phyloP scores from a whole-genome alignment of 805 yeast genomes.

The Suhomyces xylopsoci region DNA sequence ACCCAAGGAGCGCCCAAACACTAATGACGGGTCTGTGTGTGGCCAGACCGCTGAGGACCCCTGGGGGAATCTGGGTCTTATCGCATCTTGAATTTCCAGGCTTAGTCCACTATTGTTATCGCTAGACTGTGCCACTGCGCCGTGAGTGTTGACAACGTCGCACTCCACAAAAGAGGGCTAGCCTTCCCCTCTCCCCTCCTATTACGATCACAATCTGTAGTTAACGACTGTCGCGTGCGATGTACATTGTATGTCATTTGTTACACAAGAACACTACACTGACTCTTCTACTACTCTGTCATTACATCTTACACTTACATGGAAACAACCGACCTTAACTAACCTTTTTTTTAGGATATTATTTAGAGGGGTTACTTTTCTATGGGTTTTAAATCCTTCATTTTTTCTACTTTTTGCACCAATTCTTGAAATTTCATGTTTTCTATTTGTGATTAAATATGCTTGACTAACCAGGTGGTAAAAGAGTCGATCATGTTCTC shows the following conservation, averaged over 20 bases:
- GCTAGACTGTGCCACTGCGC: not conserved
- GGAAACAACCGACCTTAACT: no score
- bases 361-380: no score
- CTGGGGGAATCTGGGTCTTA: not conserved
- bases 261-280: no score
- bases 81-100: not conserved
- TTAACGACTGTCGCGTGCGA: not conserved
- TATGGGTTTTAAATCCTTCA: no score
- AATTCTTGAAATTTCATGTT: not conserved
- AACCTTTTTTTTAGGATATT: no score
- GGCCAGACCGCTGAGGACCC: not conserved
- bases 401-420: not conserved
- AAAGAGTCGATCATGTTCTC: slow-evolving; percentile 32
- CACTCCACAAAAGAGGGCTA: not conserved
- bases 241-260: not conserved
- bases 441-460: not conserved
- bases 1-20: not conserved
- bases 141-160: not conserved
- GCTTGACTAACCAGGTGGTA: slow-evolving; percentile 28
- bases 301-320: no score
- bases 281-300: no score
- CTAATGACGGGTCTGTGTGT: not conserved
- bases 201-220: not conserved
- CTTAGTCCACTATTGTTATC: not conserved
- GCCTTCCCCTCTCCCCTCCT: not conserved